Conservation (phyloP, 495 filamentous ascomycete genomes). For the Penicillium tannophilum region DNA sequence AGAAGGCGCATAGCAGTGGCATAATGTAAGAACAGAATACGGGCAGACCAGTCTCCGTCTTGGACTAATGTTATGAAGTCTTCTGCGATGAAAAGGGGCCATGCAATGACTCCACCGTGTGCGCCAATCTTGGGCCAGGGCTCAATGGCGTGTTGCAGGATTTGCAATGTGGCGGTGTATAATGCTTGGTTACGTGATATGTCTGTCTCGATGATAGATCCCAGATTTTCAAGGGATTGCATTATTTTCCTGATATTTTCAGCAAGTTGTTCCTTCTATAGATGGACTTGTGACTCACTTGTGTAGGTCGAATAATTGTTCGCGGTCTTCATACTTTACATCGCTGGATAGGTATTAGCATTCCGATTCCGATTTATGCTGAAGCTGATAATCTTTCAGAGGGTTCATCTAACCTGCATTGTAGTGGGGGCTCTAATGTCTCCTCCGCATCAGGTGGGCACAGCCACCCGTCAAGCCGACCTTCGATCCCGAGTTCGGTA, state of each 20-base stretch:
- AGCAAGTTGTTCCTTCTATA: not conserved
- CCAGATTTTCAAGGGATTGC: constrained; percentile 27
- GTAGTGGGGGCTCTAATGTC: constrained; percentile 19
- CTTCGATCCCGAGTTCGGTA: constrained; percentile 23
- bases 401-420: constrained; percentile 15
- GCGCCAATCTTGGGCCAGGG: constrained; percentile 37
- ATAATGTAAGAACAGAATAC: constrained; percentile 42
- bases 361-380: not conserved
- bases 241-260: constrained; percentile 20
- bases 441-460: constrained; percentile 19
- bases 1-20: constrained; percentile 39
- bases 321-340: constrained; percentile 2
- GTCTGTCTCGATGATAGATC: constrained; percentile 20
- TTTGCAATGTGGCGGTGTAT: constrained; percentile 33
- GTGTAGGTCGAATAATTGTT: constrained; percentile 24
- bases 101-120: constrained; percentile 41
- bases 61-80: constrained; percentile 29
- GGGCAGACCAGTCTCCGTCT: constrained; percentile 40
- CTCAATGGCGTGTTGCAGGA: constrained; percentile 31
- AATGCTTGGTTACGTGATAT: constrained; percentile 17
- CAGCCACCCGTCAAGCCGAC: constrained; percentile 34
- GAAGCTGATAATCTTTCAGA: constrained; percentile 11
- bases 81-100: constrained; percentile 38
- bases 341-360: constrained; percentile 10
- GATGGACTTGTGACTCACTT: constrained; percentile 16